Base-by-base conservation (phyloP, 106 monocot genomes). In the Iris macrosiphon region DNA sequence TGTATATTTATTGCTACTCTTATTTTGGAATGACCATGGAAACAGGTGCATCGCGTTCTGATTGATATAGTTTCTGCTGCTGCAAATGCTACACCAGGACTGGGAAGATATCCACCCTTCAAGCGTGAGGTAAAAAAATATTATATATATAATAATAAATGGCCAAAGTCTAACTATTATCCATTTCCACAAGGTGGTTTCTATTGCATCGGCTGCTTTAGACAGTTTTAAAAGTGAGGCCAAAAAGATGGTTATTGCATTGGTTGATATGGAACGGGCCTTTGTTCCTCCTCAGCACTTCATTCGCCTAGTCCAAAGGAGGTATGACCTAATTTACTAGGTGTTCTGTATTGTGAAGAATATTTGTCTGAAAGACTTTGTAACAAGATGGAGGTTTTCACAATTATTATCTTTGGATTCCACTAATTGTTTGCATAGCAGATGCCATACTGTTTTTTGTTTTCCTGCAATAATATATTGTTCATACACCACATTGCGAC, bases 241-340 rank as follows among this genome's bases (percentile, higher is more conserved):
- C 10, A 85, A 80, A 68, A 95, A 85, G 58, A 95, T 95, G 94
- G 94, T 95, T 21, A 79, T 95, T 56, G 94, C 94, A 53, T 69
- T 95, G 49, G 89, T 95, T 68, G 94, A 95, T 71, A 95, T 95
- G 94, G 94, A 95, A 58, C 85, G 94, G 60, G 94, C 85, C 45
- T 95, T 89, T 85, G 94, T 95, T 71, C 94, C 94, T 55, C 94
- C 94, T 59, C 85, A 85, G 52, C 85, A 85, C 40, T 85, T 85
- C 49, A 85, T 85, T 43, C 85, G 85, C 25, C 52, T 85, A 44
- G 73, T 85, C 28, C 85, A 85, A 45, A 72, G 76, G 57, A 85
- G 85, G 85, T 81, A n/a, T 64, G 39, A 41, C 46, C 49, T n/a
- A 10, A 41, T 16, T 41, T 41, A 16, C 45, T 46, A 4, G 11